Evolutionary conservation across 768 basidiomycete genomes (phyloP).

Genomic region (Termitomyces sp.): DNA sequence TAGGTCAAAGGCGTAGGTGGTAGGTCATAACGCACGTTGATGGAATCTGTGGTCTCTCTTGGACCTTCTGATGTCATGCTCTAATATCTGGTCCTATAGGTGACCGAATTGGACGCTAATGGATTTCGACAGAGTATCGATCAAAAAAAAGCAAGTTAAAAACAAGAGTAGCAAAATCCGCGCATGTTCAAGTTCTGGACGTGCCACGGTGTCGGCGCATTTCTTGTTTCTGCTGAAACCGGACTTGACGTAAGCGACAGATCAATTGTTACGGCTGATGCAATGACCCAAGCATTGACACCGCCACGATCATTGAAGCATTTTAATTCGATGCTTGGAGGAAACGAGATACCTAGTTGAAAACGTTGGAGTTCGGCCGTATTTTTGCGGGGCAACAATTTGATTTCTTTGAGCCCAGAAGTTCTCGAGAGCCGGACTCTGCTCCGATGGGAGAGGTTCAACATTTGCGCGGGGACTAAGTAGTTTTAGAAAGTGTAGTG

Average conservation of each 20-base stretch:
- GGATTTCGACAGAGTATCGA: not conserved
- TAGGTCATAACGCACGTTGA: constrained; percentile 1
- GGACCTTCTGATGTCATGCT: not conserved
- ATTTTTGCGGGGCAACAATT: too few species aligned
- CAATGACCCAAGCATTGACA: constrained; percentile 1
- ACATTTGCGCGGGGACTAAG: too few species aligned
- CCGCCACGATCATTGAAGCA: constrained; percentile 5
- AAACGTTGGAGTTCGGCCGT: too few species aligned
- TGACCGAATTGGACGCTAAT: not conserved
- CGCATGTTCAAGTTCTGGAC: not conserved
- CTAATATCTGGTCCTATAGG: not conserved
- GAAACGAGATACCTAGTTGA: too few species aligned
- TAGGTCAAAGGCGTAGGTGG: not conserved
- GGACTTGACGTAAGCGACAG: constrained; percentile 10
- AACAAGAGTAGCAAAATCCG: not conserved
- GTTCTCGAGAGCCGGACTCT: too few species aligned
- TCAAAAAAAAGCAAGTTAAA: not conserved
- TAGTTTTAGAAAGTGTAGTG: too few species aligned
- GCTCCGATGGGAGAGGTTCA: too few species aligned
- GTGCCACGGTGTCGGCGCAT: constrained; percentile 1
- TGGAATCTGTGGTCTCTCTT: not conserved
- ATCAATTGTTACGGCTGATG: not conserved
- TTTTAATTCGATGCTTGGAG: not conserved
- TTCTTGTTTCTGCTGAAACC: not conserved
- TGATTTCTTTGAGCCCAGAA: too few species aligned